Percentiles rank a stretch among this genome's conserved stretches.
Conservation (phyloP, 176 grass and related monocot genomes). For the Alopecurus myosuroides region DNA sequence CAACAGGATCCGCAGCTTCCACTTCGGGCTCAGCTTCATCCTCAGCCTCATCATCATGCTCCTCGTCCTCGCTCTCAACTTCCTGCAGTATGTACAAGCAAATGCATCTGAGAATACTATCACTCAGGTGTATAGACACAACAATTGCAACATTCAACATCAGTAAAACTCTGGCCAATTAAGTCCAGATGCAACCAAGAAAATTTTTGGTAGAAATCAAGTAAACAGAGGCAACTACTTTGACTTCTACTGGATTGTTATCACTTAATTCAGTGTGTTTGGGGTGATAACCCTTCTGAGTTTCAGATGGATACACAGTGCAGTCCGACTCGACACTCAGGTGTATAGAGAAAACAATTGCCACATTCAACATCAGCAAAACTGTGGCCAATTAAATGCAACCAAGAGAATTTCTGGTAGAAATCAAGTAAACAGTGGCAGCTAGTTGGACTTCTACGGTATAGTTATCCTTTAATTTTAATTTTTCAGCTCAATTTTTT, state of each 20-base stretch:
- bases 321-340: no score
- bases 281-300: not conserved
- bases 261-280: not conserved
- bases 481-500: no score
- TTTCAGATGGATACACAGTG: no score
- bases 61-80: slow-evolving; percentile 89
- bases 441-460: not conserved
- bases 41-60: slow-evolving; percentile 65
- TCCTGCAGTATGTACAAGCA: slow-evolving; percentile 45
- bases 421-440: not conserved
- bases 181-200: slow-evolving; percentile 15
- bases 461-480: not conserved
- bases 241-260: not conserved
- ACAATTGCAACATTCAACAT: not conserved
- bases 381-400: not conserved
- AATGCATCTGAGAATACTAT: slow-evolving; percentile 29
- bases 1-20: slow-evolving; percentile 31
- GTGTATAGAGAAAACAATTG: not conserved
- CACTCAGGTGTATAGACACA: not conserved
- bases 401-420: slow-evolving; percentile 9
- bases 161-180: not conserved
- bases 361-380: not conserved
- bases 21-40: slow-evolving; percentile 61
- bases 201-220: not conserved
- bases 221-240: not conserved